Conservation (phyloP, 1,139 yeast genomes). For the Torulaspora pretoriensis region DNA sequence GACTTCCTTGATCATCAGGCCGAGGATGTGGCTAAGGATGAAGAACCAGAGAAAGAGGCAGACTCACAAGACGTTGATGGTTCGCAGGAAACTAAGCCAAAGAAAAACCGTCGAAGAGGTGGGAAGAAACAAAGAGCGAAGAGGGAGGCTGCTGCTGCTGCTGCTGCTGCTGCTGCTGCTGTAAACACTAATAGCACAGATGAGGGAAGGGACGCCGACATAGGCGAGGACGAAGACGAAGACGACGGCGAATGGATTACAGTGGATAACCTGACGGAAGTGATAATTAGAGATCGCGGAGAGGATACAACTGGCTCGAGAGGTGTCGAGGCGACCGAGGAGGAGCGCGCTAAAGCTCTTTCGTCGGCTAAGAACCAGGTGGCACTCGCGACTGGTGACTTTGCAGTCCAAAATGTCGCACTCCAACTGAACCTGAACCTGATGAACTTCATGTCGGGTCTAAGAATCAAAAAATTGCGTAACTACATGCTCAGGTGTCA, state of each 20-base stretch:
- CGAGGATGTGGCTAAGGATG: conserved; percentile 20
- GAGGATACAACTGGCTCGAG: conserved; percentile 44
- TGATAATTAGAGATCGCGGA: conserved; percentile 60
- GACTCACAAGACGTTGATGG: not conserved
- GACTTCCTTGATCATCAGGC: conserved; percentile 38
- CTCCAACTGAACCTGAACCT: conserved; percentile 84
- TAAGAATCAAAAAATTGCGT: conserved; percentile 77
- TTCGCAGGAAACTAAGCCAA: conserved; percentile 22
- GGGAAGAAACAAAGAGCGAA: conserved; percentile 60
- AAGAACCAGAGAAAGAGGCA: conserved; percentile 11
- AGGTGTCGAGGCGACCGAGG: conserved; percentile 28
- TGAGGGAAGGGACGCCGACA: conserved; percentile 64
- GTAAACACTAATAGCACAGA: conserved; percentile 51
- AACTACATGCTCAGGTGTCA: conserved; percentile 95
- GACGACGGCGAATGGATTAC: conserved; percentile 97
- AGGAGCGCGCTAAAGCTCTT: conserved; percentile 24
- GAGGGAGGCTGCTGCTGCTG: conserved; percentile 42
- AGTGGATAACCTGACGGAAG: conserved; percentile 72
- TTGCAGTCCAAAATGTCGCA: conserved; percentile 94
- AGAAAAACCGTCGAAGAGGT: conserved; percentile 56
- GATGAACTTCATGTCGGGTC: conserved; percentile 81
- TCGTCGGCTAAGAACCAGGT: conserved; percentile 47
- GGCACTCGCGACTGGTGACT: conserved; percentile 92
- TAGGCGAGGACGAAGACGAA: conserved; percentile 53
- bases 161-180: conserved; percentile 17